Evolutionary conservation across 495 filamentous ascomycete genomes (phyloP), one percentile per base, ranked within the genome.

Genomic region (Hypoxylon rickii): DNA sequence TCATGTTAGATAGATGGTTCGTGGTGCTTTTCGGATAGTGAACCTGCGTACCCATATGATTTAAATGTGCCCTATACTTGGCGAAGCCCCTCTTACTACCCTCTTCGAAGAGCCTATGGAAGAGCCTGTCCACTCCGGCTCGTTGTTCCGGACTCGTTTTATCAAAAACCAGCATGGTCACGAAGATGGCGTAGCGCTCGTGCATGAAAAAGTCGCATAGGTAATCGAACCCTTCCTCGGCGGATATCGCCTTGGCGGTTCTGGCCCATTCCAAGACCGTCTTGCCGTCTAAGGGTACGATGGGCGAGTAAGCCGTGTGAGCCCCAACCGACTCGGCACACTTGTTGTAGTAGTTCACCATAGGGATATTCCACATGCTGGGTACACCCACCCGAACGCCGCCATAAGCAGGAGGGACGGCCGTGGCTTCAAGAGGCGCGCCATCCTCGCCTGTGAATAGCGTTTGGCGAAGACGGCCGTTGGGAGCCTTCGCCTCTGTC

Each of bases 191-290:
- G 36, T 74, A 70, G 0, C 70, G 59, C 55, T 75, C 74, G 13
- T 70, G 68, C 74, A 76, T 74, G 51, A 75, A 75, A 51, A 76
- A 76, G 26, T 76, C 74, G 38, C 67, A 71, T 44, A 76, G 61
- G 39, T 72, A 48, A 57, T 76, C 74, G 8, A 75, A 70, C 0
- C 74, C 74, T 18, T 75, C 68, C 7, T 66, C 67, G 34, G 73
- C 73, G 44, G 65, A 72, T 15, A 74, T 59, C 1, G 58, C 64
- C 53, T 72, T 72, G 41, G 67, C 68, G 11, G 58, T 65, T 50
- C 21, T 61, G 32, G 71, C 70, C 74, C 74, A 76, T 53, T 72
- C 73, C 3, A 75, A 45, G 31, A 75, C 51, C 15, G 58, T 46
- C 45, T 70, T 69, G 1, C 74, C 74, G 16, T 66, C 66, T 11